Evolutionary conservation across 2,329 filamentous ascomycete genomes (phyloP), one percentile per base, ranked within the genome.

Genomic region (Diaporthe eres): DNA sequence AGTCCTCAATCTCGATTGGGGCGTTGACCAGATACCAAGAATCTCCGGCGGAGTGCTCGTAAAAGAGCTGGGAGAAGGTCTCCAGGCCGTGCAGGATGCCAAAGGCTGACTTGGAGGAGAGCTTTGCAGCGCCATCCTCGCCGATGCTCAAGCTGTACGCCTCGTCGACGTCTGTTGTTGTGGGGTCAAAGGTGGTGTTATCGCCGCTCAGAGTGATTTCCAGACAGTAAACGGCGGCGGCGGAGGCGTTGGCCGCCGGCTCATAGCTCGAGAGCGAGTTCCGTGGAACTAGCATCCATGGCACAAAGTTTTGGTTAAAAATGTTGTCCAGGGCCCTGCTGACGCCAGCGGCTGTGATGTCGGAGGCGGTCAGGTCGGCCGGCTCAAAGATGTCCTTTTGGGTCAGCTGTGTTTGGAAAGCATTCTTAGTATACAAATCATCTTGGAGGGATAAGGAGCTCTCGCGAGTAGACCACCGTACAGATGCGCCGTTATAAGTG

Each of bases 11-110:
- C 0, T 85, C 82, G 4, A 97, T 88, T 0, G 95, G 95, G 1
- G 93, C 94, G 51, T 91, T 84, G 0, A 88, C 89, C 1, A 93
- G 95, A 85, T 98, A 98, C 86, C 89, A 86, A 70, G 80, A 82
- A 8, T 82, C 82, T 37, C 89, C 90, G 4, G 87, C 81, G 53
- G 92, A 92, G 84, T 95, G 92, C 82, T 91, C 83, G 85, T 92
- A 96, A 85, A 97, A 97, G 22, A 97, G 89, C 85, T 97, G 95
- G 0, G 90, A 89, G 81, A 97, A 95, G 2, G 94, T 93, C 78
- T 94, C 92, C 31, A 97, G 87, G n/a, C 90, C 95, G 78, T 91
- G 91, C 25, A 95, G 86, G 47, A 96, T 86, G 68, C 95, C 95
- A 9, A 90, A 89, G 22, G 92, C 92, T 1, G 93, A 92, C 49